Base-by-base conservation (phyloP, 495 filamentous ascomycete species). In the Trichocladium antarcticum region DNA sequence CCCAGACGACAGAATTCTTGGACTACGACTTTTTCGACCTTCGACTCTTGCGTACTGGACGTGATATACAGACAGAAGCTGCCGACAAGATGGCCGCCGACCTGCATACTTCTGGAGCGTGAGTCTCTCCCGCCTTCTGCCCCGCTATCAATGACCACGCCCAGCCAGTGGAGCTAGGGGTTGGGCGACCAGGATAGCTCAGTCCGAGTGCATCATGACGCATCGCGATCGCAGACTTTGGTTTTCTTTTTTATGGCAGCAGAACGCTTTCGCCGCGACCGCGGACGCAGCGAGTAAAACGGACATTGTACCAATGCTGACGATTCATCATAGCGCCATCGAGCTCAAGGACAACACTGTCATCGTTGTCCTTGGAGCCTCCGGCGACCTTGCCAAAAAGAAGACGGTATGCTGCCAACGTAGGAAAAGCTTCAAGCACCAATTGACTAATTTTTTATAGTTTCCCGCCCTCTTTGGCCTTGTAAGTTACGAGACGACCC, bases 331-430 rank as follows among this genome's bases (percentile, higher is more conserved):
- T 47, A 74, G 71, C 51, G 48, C 61, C 42, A 74, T 94, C 58
- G 92, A 97, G 79, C 83, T 99, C 55, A 99, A 95, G 75, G 87
- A 97, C 62, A 90, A 97, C 77, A 99, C 93, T 53, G 76, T 92
- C 63, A 94, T 99, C 67, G 81, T 99, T 53, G 92, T 99, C 58
- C 82, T 99, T 51, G 92, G 92, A 60, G 92, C 92, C 46, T 97
- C 93, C 15, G 92, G 92, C 47, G 92, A 99, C 75, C 76, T 99
- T 37, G 92, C 93, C 27, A 97, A 97, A 77, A 98, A 98, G 82
- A 98, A 98, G 79, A 98, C 92, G 16, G 89, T 95, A 69, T 59
- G 86, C 74, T 28, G 37, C 31, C 28, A 15, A 28, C 8, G 7
- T 17, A 12, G 32, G 6, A 7, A 24, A 22, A 28, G 38, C 44